Percentiles rank a stretch among this genome's conserved stretches.
These are phyloP conservation scores for Diaporthe nobilis DNA, from an alignment of 2,329 filamentous ascomycete species.

Conservation along the genomic window DNA sequence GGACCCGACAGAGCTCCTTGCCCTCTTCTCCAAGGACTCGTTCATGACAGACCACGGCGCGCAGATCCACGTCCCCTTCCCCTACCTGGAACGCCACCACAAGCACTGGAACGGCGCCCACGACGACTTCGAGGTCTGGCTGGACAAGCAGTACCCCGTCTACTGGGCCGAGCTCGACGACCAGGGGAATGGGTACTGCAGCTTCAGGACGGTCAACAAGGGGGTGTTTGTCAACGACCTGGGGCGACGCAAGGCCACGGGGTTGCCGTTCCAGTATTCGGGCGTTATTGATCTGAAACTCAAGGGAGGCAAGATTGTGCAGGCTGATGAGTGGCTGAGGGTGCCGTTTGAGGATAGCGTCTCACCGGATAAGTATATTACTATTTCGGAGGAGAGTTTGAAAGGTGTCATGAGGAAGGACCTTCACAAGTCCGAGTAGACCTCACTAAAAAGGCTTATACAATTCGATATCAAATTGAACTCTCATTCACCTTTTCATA, in stretches of 20 bases:
- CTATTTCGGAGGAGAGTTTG: conserved; percentile 21
- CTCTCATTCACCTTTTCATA: background rate
- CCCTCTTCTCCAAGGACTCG: conserved; percentile 20
- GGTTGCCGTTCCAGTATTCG: conserved; percentile 30
- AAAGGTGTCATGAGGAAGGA: conserved; percentile 26
- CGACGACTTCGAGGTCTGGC: conserved; percentile 17
- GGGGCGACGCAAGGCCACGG: conserved; percentile 29
- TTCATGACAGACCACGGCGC: conserved; percentile 29
- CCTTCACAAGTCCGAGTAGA: background rate
- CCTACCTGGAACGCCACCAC: conserved; percentile 28
- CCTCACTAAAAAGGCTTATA: no score
- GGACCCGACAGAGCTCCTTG: background rate
- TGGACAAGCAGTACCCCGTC: conserved; percentile 24
- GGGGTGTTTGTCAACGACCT: conserved; percentile 34
- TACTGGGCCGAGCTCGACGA: conserved; percentile 31
- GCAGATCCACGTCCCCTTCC: conserved; percentile 8
- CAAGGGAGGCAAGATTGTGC: conserved; percentile 19
- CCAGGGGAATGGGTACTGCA: conserved; percentile 9
- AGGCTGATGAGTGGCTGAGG: conserved; percentile 32
- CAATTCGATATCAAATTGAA: background rate
- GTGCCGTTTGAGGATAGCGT: conserved; percentile 34
- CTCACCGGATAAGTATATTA: conserved; percentile 25
- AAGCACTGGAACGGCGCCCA: conserved; percentile 32
- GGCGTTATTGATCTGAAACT: conserved; percentile 28
- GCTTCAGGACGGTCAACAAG: conserved; percentile 28